Evolutionary conservation across 169 alveolate species (phyloP), one percentile per base, ranked within the genome.

Genomic region (Ichthyophthirius multifiliis): DNA sequence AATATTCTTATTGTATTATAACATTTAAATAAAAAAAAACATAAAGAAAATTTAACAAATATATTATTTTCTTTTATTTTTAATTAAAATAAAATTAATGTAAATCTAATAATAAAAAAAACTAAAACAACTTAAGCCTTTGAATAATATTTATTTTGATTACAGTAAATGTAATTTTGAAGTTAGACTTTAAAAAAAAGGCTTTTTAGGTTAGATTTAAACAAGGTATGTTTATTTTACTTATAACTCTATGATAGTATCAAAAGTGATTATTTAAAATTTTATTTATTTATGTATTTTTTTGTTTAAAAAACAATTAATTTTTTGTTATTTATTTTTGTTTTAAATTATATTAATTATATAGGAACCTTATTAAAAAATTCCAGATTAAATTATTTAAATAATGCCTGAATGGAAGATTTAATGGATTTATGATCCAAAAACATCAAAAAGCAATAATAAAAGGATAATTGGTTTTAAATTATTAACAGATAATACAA

Each of bases 331-430:
- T 9, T 41, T 41, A 41, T 41, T 41, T 41, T 41, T 9, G 13
- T 13, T 41, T 41, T 41, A 41, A 41, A 20, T 27, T 55, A 16
- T 1, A 3, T 55, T 55, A 55, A 4, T 1, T 64, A 2, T 30
- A 32, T 2, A 67, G 77, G 46, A 67, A 41, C 63, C 77, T 5
- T 67, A 67, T 67, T 35, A 67, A 20, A 67, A 39, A 67, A 67
- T 37, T 15, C 77, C 77, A 2, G 55, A 67, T 39, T 37, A 67
- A 67, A 67, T 67, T 4, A 67, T 67, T 5, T 15, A 67, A 10
- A 37, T 67, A 37, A 34, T 37, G 6, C 43, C 35, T 34, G 46
- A 67, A 34, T 67, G 77, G 77, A 10, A 67, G 23, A 62, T 67
- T 18, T 32, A 41, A 20, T 67, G 43, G 43, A 67, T 67, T n/a